phyloP scores from a whole-genome alignment of 116 monocot genomes.

The Papilionanthe hybrid region DNA sequence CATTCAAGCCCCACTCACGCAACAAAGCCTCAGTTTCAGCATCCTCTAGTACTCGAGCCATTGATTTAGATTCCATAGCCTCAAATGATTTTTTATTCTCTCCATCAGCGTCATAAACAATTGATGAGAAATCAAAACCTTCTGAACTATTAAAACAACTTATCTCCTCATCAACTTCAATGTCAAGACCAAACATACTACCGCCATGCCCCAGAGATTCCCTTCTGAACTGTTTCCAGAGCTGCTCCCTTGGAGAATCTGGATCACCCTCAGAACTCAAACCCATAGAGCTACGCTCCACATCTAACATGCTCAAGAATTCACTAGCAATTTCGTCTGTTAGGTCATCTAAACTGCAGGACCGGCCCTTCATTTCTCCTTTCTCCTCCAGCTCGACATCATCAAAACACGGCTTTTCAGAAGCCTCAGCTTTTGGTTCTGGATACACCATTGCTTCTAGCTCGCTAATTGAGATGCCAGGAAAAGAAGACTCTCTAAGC shows the following conservation, averaged over 20 bases:
- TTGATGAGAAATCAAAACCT: conserved; percentile 24
- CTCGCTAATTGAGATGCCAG: neutral
- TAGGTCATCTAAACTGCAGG: conserved; percentile 20
- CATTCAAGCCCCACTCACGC: conserved; percentile 28
- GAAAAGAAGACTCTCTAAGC: neutral
- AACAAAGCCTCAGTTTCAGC: conserved; percentile 29
- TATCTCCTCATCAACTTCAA: neutral
- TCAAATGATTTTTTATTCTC: conserved; percentile 4
- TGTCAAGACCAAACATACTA: conserved; percentile 4
- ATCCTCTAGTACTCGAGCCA: conserved; percentile 23
- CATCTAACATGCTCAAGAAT: conserved; percentile 33
- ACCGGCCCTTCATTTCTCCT: conserved; percentile 7
- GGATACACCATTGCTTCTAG: neutral
- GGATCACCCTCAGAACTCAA: conserved; percentile 18
- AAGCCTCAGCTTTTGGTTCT: neutral
- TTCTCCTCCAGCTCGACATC: conserved; percentile 3
- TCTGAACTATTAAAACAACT: conserved; percentile 2
- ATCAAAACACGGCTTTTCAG: neutral
- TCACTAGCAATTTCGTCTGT: conserved; percentile 19
- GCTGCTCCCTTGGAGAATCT: conserved; percentile 23
- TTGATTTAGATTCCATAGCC: conserved; percentile 10
- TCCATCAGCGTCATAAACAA: conserved; percentile 15
- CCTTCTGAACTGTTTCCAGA: conserved; percentile 23
- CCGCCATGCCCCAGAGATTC: conserved; percentile 9
- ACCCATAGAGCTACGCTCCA: conserved; percentile 10